Base-by-base conservation (phyloP, 148 eudicot species). In the Rhododendron williamsianum region DNA sequence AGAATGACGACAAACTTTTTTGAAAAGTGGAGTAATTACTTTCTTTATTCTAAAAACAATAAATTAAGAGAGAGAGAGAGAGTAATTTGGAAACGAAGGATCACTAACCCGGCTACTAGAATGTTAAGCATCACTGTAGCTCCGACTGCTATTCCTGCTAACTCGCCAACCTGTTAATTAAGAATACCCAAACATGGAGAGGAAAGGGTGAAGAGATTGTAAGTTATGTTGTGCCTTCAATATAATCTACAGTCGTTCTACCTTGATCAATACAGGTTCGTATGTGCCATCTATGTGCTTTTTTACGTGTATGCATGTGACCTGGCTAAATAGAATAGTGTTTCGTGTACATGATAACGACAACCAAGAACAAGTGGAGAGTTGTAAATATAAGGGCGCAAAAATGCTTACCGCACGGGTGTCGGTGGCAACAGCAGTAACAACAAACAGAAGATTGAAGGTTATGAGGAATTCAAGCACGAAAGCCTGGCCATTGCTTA, bases 141-240 rank as follows among this genome's bases (percentile, higher is more conserved):
- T 86, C 99, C 99, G 78, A 97, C 98, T 76, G 99, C 98, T 82
- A 97, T 94, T 78, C 99, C 99, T 3, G 99, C 99, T 77, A 97
- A 88, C 86, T 97, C 99, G 54, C 99, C 99, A 18, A 97, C 98
- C 98, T 95, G 90, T 89, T 15, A 33, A 82, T 89, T 15, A 33
- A 82, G 85, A 87, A 41, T 9, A 18, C 27, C 46, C 76, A 10
- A 4, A 18, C 11, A 41, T 16, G 13, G 10, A 19, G n/a, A 49
- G 52, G 23, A 43, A 27, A 51, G 80, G 10, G 49, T 21, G 15
- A 9, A 41, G 49, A 41, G 80, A 76, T 76, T 41, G 80, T 18
- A 41, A 76, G 80, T 38, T 46, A 41, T 74, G 49, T 19, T 73
- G 82, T 51, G 8, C 25, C 19, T 4, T 38, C 9, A 25, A 0